Conservation (phyloP, 2,329 filamentous ascomycete species). For the Colletotrichum australisinense region DNA sequence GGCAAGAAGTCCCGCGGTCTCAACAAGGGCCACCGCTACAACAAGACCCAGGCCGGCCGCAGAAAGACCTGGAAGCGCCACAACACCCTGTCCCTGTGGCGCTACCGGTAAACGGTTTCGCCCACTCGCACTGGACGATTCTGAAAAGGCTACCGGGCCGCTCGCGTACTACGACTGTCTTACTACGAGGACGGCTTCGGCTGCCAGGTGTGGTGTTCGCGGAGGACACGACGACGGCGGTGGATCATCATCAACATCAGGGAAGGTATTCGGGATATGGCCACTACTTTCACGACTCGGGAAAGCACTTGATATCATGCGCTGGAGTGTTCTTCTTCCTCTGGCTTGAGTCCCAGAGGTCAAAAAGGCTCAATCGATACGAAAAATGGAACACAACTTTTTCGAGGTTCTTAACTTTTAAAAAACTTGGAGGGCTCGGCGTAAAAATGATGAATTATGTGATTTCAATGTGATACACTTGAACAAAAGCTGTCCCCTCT, state of each 20-base stretch:
- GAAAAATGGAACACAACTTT: conserved; percentile 35
- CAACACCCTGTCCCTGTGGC: conserved; percentile 99
- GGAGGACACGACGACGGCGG: conserved; percentile 27
- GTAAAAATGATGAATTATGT: conserved; percentile 34
- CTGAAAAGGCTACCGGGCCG: neutral
- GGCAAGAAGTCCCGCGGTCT: conserved; percentile 99
- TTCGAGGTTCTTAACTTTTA: conserved; percentile 21
- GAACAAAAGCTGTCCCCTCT: neutral
- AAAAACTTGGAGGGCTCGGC: conserved; percentile 19
- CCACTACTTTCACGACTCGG: conserved; percentile 27
- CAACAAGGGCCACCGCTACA: conserved; percentile 99
- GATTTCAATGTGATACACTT: conserved; percentile 29
- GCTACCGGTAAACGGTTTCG: conserved; percentile 80
- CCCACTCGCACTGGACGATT: conserved; percentile 13
- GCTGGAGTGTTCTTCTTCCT: conserved; percentile 33
- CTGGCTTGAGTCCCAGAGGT: conserved; percentile 27
- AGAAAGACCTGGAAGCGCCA: conserved; percentile 99
- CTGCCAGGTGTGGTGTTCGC: conserved; percentile 19
- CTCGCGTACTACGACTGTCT: neutral
- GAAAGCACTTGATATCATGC: conserved; percentile 35
- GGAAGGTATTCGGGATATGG: conserved; percentile 28
- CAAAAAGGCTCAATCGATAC: conserved; percentile 30
- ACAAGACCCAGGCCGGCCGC: conserved; percentile 96
- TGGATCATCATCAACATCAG: conserved; percentile 14
- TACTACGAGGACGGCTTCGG: neutral